Evolutionary conservation across 352 stramenopile species (phyloP).

Genomic region (Pythium plurisporium): DNA sequence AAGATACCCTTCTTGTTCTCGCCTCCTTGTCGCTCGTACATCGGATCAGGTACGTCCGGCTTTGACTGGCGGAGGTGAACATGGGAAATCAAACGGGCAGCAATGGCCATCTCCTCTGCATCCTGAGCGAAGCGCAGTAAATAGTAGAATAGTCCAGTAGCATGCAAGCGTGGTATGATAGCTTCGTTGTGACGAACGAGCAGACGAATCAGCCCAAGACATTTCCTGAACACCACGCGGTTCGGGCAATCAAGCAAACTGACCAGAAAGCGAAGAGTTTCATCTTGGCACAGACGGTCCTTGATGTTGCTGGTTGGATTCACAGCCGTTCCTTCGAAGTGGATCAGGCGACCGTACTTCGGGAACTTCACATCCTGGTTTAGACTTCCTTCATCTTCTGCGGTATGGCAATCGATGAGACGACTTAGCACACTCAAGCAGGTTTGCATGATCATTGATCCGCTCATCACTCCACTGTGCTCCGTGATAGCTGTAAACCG

Average conservation of each 20-base stretch:
- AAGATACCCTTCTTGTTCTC: constrained; percentile 83
- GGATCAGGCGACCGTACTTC: constrained; percentile 72
- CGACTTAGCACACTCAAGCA: constrained; percentile 79
- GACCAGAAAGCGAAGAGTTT: constrained; percentile 78
- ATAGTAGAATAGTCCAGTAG: constrained; percentile 86
- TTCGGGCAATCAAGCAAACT: constrained; percentile 77
- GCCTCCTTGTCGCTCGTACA: constrained; percentile 67
- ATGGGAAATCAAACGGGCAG: constrained; percentile 70
- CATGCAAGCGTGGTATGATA: constrained; percentile 79
- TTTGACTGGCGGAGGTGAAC: constrained; percentile 80
- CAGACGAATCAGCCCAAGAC: constrained; percentile 70
- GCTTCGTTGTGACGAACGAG: constrained; percentile 82
- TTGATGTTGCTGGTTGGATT: constrained; percentile 80
- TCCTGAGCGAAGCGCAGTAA: constrained; percentile 74
- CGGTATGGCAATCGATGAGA: constrained; percentile 80
- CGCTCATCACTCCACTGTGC: constrained; percentile 73
- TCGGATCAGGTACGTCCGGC: constrained; percentile 49
- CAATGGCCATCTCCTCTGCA: constrained; percentile 80
- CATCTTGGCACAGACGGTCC: constrained; percentile 61
- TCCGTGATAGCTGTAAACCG: constrained; percentile 74
- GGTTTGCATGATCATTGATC: constrained; percentile 86
- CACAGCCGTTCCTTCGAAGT: constrained; percentile 77
- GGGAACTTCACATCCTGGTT: constrained; percentile 74
- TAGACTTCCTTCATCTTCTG: constrained; percentile 76
- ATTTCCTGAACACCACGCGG: constrained; percentile 83